Evolutionary conservation across 2,329 filamentous ascomycete species (phyloP), one percentile per base, ranked within the genome.

Genomic region (Aspergillus sp.): DNA sequence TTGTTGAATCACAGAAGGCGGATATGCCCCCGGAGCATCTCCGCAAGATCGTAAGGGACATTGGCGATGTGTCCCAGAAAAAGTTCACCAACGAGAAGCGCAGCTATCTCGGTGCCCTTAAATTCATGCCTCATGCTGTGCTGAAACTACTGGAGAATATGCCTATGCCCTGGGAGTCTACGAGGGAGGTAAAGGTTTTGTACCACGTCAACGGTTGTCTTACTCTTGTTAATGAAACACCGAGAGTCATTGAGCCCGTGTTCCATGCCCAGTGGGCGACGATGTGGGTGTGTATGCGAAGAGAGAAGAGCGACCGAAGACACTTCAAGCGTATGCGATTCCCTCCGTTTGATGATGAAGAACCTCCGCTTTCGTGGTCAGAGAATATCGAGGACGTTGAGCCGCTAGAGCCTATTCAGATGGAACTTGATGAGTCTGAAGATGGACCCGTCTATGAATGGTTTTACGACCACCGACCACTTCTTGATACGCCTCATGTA

Each of bases 291-390:
- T 91, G 90, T 44, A 99, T 99, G 95, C 87, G 95, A 67, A 89
- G 96, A 67, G 95, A 99, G 74, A 99, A 99, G 82, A 95, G 92
- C 71, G 95, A 99, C 70, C 83, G 95, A 75, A 82, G 93, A 71
- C 86, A 98, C 67, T 99, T 99, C 83, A 99, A 99, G 81, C 87
- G 95, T 63, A 99, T 99, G 95, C 87, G 96, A 66, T 99, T 99
- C 68, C 95, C 95, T 17, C 96, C 96, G 0, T 99, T 99, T 66
- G 95, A 99, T 66, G 96, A 99, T 70, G 95, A 99, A 78, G 95
- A 99, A 71, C 96, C 95, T 5, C 96, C 95, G 12, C 81, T 99
- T 65, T 97, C 92, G 2, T 99, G 95, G 91, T 96, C 93, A 9
- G 96, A 99, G 75, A 99, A 99, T 70, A 93, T 99, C 64, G 95